A percentile compares a stretch with the other conserved stretches of the same genome.
Conservation (phyloP, 345 rosid genomes). For the Camelina neglecta region DNA sequence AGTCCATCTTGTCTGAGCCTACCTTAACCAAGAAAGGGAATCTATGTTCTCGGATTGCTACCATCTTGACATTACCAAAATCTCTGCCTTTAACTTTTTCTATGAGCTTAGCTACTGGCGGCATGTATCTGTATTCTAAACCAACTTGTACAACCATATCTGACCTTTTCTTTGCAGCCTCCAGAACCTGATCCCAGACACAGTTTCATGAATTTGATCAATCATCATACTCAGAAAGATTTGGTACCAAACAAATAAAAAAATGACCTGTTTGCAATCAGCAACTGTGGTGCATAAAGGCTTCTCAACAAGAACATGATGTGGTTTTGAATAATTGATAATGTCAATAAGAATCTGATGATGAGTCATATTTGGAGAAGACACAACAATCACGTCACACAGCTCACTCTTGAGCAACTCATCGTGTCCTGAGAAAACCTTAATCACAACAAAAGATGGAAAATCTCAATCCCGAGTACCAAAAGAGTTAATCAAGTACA, state of each 20-base stretch:
- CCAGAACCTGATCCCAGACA: conserved; percentile 60
- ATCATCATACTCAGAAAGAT: neutral
- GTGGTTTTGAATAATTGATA: conserved; percentile 71
- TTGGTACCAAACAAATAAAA: neutral
- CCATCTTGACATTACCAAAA: conserved; percentile 84
- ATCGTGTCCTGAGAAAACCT: conserved; percentile 82
- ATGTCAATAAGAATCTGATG: conserved; percentile 82
- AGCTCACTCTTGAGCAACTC: conserved; percentile 77
- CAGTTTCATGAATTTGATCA: neutral
- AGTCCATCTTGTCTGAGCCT: conserved; percentile 51
- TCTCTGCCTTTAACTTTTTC: conserved; percentile 69
- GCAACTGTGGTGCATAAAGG: conserved; percentile 88
- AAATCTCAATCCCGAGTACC: conserved; percentile 2
- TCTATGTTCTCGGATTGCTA: conserved; percentile 87
- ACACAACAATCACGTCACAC: conserved; percentile 80
- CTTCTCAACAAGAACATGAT: conserved; percentile 95
- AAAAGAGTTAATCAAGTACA: neutral
- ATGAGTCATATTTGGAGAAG: conserved; percentile 97
- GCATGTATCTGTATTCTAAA: conserved; percentile 90
- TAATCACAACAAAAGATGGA: neutral
- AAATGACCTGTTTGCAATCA: conserved; percentile 75
- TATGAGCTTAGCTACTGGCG: conserved; percentile 90
- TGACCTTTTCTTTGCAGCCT: conserved; percentile 73
- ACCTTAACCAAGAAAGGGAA: conserved; percentile 98
- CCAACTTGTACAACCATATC: conserved; percentile 95